A percentile compares a stretch with the other conserved stretches of the same genome.
phyloP scores from a whole-genome alignment of 2,329 filamentous ascomycete genomes.

The Arthroderma sp. region DNA sequence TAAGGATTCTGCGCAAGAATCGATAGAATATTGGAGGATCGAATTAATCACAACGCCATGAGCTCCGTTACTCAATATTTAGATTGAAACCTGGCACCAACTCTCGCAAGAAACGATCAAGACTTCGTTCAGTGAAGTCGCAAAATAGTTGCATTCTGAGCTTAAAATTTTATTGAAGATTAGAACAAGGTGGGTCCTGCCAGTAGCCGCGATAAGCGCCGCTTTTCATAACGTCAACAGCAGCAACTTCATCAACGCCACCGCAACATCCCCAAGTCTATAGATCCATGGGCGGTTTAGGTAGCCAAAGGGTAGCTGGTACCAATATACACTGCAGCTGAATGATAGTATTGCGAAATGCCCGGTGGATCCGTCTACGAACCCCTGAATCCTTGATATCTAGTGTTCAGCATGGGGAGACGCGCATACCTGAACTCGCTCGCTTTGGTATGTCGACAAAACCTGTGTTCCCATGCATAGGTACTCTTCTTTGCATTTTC shows the following conservation, averaged over 20 bases:
- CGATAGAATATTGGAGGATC: background rate
- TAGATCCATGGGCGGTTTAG: background rate
- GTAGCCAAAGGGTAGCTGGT: background rate
- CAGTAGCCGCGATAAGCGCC: slow-evolving; percentile 15
- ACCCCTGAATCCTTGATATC: background rate
- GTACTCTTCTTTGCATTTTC: background rate
- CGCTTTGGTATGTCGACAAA: slow-evolving; percentile 32
- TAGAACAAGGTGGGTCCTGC: slow-evolving; percentile 23
- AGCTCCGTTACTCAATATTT: background rate
- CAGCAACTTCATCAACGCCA: background rate
- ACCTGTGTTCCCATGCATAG: background rate
- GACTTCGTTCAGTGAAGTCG: background rate
- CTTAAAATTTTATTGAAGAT: slow-evolving; percentile 1
- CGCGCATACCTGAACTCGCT: slow-evolving; percentile 35
- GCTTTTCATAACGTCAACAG: background rate
- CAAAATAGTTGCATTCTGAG: background rate
- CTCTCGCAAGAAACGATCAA: background rate
- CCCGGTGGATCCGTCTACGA: background rate
- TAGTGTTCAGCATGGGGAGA: slow-evolving; percentile 29
- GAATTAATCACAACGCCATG: background rate
- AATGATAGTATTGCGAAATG: background rate
- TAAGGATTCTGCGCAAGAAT: background rate
- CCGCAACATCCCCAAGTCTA: background rate
- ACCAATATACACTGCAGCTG: background rate
- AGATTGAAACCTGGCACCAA: background rate